Percentiles rank a stretch among this genome's conserved stretches.
Conservation (phyloP, 2,329 filamentous ascomycete species). For the Cladosporium cucumerinum region DNA sequence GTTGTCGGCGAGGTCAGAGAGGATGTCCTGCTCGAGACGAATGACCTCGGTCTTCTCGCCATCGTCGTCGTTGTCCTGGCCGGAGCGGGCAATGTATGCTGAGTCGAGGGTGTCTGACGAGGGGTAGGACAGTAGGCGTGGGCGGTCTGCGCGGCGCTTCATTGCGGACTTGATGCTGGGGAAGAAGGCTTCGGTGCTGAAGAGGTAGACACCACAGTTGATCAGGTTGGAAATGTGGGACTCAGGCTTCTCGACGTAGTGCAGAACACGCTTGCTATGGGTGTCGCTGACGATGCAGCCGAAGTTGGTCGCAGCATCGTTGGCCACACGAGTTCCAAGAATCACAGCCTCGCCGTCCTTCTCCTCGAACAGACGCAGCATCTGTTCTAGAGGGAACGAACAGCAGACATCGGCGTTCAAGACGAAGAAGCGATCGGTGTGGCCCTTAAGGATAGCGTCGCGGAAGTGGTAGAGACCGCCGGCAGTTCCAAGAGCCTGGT, state of each 20-base stretch:
- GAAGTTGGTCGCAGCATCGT: slow-evolving; percentile 92
- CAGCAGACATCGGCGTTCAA: slow-evolving; percentile 98
- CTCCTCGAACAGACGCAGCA: slow-evolving; percentile 91
- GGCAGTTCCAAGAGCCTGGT: slow-evolving; percentile 91
- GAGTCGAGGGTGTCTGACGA: slow-evolving; percentile 88
- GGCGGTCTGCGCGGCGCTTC: slow-evolving; percentile 89
- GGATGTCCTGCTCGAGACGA: slow-evolving; percentile 92
- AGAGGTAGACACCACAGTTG: slow-evolving; percentile 98
- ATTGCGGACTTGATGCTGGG: slow-evolving; percentile 91
- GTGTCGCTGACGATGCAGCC: slow-evolving; percentile 95
- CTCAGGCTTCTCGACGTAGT: slow-evolving; percentile 99
- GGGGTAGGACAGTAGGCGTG: slow-evolving; percentile 89
- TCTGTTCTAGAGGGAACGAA: slow-evolving; percentile 92
- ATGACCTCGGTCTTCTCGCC: slow-evolving; percentile 79
- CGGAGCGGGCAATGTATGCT: slow-evolving; percentile 53
- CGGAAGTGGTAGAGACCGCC: slow-evolving; percentile 98
- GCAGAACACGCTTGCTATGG: slow-evolving; percentile 90
- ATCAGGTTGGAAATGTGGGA: slow-evolving; percentile 97
- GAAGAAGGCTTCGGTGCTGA: slow-evolving; percentile 93
- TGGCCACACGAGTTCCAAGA: slow-evolving; percentile 83
- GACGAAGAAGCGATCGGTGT: slow-evolving; percentile 92
- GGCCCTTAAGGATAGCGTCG: slow-evolving; percentile 94
- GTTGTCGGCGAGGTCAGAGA: slow-evolving; percentile 91
- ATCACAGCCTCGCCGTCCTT: slow-evolving; percentile 97
- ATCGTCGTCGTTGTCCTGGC: slow-evolving; percentile 68